Conservation (phyloP, 768 basidiomycete species). For the Pleurotus giganteus region DNA sequence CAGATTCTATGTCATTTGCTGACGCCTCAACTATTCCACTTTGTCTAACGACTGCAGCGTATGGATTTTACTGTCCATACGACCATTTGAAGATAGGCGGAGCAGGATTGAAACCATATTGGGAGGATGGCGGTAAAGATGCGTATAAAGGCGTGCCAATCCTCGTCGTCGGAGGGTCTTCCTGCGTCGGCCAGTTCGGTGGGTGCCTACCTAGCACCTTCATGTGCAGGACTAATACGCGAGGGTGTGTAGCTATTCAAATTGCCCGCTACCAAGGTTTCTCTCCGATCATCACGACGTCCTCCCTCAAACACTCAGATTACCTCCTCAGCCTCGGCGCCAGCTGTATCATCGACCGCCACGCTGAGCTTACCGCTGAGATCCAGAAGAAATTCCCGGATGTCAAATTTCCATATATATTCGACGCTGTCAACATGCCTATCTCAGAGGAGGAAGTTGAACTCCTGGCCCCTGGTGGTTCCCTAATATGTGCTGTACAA, state of each 20-base stretch:
- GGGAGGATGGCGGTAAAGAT: constrained; percentile 32
- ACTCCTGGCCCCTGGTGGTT: constrained; percentile 10
- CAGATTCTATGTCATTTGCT: constrained; percentile 43
- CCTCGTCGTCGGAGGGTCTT: constrained; percentile 46
- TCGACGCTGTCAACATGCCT: constrained; percentile 6
- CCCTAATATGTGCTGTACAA: not conserved
- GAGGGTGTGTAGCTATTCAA: constrained; percentile 27
- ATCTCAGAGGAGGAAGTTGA: not conserved
- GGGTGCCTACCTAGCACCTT: constrained; percentile 15
- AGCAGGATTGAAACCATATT: constrained; percentile 37
- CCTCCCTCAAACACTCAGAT: constrained; percentile 31
- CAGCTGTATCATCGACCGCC: constrained; percentile 33
- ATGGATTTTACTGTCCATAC: constrained; percentile 42
- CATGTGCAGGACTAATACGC: not conserved
- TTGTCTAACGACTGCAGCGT: constrained; percentile 45
- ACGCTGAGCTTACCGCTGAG: constrained; percentile 9
- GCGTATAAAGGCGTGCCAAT: constrained; percentile 44
- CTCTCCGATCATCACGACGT: constrained; percentile 36
- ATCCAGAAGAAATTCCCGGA: not conserved
- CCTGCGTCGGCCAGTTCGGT: constrained; percentile 52
- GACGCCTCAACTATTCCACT: constrained; percentile 48
- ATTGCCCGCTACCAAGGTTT: constrained; percentile 32
- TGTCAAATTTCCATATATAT: not conserved
- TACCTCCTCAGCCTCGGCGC: constrained; percentile 34
- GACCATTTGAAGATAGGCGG: constrained; percentile 26